These are phyloP conservation scores for Corymbia calophylla DNA, from an alignment of 441 rosid species.

Conservation along the genomic window DNA sequence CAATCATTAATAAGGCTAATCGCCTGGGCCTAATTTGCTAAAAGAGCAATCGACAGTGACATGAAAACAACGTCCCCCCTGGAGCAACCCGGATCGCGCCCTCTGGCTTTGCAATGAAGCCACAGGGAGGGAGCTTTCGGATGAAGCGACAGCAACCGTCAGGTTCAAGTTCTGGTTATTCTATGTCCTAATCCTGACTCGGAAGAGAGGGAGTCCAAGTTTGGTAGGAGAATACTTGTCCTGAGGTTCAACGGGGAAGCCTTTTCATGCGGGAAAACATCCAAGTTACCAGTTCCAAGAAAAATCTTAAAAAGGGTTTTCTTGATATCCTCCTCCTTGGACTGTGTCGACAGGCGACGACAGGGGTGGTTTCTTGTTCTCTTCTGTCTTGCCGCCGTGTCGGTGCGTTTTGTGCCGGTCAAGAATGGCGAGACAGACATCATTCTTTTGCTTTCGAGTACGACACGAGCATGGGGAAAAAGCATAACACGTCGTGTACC, in stretches of 20 bases:
- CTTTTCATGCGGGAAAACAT: neutral
- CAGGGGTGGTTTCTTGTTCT: neutral
- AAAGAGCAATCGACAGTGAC: conserved; percentile 9
- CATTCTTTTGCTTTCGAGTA: neutral
- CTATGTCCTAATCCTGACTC: neutral
- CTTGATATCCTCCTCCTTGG: neutral
- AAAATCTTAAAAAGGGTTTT: neutral
- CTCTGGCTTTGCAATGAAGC: conserved; percentile 31
- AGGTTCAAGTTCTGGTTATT: neutral
- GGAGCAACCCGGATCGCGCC: neutral
- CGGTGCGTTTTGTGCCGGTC: neutral
- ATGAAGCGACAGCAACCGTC: conserved; percentile 12
- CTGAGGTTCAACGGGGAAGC: neutral
- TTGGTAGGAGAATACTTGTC: neutral
- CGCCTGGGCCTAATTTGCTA: neutral
- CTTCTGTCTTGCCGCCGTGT: neutral
- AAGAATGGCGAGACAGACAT: neutral
- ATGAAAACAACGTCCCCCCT: neutral
- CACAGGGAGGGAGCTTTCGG: conserved; percentile 18
- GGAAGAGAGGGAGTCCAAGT: neutral
- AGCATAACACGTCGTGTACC: neutral
- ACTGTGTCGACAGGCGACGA: neutral
- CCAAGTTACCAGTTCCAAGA: neutral
- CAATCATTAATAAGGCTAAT: neutral
- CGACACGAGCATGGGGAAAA: neutral